phyloP scores from a whole-genome alignment of 2,329 filamentous ascomycete genomes.

The Fusarium hostae region DNA sequence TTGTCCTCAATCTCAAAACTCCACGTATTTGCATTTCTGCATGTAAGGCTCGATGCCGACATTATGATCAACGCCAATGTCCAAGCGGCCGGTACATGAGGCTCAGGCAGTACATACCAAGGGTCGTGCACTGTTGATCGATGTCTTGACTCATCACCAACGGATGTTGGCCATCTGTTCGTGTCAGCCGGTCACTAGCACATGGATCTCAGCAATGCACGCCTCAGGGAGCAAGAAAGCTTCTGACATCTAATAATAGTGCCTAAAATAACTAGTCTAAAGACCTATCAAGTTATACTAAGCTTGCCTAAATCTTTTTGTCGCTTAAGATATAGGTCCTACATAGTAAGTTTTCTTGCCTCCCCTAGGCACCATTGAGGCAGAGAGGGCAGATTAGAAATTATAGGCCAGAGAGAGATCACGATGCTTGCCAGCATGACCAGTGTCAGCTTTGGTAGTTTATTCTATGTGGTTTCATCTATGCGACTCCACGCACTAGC shows the following conservation, averaged over 20 bases:
- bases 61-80: conserved; percentile 17
- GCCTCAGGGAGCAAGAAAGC: too few species aligned
- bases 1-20: background rate
- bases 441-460: too few species aligned
- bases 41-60: background rate
- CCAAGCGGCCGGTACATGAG: conserved; percentile 11
- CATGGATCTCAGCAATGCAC: background rate
- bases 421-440: background rate
- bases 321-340: too few species aligned
- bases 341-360: too few species aligned
- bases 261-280: too few species aligned
- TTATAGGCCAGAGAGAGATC: background rate
- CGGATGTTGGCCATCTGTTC: background rate
- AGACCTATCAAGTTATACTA: too few species aligned
- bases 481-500: background rate
- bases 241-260: too few species aligned
- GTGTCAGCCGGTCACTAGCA: background rate
- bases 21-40: background rate
- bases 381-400: too few species aligned
- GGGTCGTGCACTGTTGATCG: background rate
- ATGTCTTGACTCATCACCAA: conserved; percentile 1
- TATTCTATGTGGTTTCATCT: background rate
- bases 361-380: background rate
- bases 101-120: background rate
- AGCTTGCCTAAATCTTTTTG: too few species aligned